A percentile compares a stretch with the other conserved stretches of the same genome.
Conservation (phyloP, 495 filamentous ascomycete genomes). For the Neohortaea acidophila region DNA sequence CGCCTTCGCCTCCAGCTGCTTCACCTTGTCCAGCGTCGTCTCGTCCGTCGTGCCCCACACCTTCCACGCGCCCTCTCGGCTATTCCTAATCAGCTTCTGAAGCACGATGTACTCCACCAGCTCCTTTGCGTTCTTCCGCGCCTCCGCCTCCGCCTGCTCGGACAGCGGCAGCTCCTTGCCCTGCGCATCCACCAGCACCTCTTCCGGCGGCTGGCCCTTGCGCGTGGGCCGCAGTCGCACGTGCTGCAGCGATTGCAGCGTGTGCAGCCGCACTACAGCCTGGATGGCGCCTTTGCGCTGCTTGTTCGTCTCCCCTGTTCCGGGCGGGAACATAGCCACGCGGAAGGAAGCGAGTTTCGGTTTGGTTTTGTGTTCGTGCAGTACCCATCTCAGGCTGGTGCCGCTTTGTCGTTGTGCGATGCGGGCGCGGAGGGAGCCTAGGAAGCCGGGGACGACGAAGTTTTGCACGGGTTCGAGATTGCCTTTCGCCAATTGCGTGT, state of each 20-base stretch:
- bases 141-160: slow-evolving; percentile 7
- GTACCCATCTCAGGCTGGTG: slow-evolving; percentile 45
- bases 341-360: slow-evolving; percentile 49
- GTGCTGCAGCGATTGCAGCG: slow-evolving; percentile 38
- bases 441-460: slow-evolving; percentile 47
- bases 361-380: slow-evolving; percentile 44
- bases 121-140: slow-evolving; percentile 44
- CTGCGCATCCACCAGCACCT: slow-evolving; percentile 8
- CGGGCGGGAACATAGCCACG: slow-evolving; percentile 33
- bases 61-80: slow-evolving; percentile 49
- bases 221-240: background rate
- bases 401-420: slow-evolving; percentile 40
- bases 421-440: slow-evolving; percentile 36
- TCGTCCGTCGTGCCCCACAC: slow-evolving; percentile 57
- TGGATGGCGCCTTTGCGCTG: slow-evolving; percentile 44
- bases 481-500: slow-evolving; percentile 55
- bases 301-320: slow-evolving; percentile 27
- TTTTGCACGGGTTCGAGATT: slow-evolving; percentile 40
- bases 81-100: slow-evolving; percentile 43
- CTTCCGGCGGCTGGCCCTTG: slow-evolving; percentile 1
- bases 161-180: slow-evolving; percentile 14
- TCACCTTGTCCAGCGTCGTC: slow-evolving; percentile 36
- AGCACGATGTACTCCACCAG: slow-evolving; percentile 67
- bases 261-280: slow-evolving; percentile 54
- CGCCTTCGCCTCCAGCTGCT: slow-evolving; percentile 9